Percentiles rank a stretch among this genome's conserved stretches.
Evolutionary conservation across 768 basidiomycete species (phyloP).

Genomic region (Suillus paluster): DNA sequence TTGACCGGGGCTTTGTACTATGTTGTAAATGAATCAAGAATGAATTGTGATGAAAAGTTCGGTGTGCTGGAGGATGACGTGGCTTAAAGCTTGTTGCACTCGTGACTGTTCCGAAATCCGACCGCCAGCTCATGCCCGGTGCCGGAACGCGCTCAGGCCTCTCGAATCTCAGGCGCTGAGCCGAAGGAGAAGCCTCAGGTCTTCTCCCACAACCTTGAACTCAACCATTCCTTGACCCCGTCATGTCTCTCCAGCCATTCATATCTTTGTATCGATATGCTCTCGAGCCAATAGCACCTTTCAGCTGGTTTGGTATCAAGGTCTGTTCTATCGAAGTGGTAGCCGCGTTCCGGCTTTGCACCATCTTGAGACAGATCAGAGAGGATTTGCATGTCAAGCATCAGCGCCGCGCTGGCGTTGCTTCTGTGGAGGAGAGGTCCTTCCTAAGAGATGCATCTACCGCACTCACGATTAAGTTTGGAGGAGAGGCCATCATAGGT

Average conservation of each 20-base stretch:
- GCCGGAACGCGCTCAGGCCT: background rate
- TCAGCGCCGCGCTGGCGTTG: conserved; percentile 36
- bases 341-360: conserved; percentile 72
- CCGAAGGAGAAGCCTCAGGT: background rate
- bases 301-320: conserved; percentile 65
- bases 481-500: conserved; percentile 75
- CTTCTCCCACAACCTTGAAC: background rate
- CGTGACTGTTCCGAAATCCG: background rate
- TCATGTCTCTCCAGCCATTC: conserved; percentile 45
- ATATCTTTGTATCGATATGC: conserved; percentile 54
- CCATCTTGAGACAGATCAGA: conserved; percentile 67
- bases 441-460: conserved; percentile 61
- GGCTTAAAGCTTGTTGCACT: background rate
- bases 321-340: conserved; percentile 70
- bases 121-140: background rate
- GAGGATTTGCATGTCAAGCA: conserved; percentile 54
- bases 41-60: no score
- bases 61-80: background rate
- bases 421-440: conserved; percentile 51
- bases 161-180: background rate
- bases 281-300: conserved; percentile 64
- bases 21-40: no score
- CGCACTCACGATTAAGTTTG: conserved; percentile 72
- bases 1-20: conserved; percentile 21
- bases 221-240: background rate